A percentile compares a stretch with the other conserved stretches of the same genome.
Conservation (phyloP, 306 rosid genomes). For the Delonix regia region DNA sequence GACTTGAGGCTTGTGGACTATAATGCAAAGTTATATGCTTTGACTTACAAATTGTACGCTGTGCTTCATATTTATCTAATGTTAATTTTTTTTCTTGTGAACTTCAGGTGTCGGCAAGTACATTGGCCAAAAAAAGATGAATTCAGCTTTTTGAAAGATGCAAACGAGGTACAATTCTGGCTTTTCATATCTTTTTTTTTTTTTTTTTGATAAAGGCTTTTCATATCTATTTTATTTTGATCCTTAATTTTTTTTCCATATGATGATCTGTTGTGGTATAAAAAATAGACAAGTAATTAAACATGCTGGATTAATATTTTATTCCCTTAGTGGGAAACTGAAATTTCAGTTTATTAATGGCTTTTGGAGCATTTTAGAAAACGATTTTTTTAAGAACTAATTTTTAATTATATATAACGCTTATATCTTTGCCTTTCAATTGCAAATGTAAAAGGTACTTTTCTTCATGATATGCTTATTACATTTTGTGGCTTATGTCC, state of each 20-base stretch:
- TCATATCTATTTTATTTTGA: background rate
- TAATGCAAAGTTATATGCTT: constrained; percentile 15
- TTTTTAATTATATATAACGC: background rate
- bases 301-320: background rate
- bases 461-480: constrained; percentile 4
- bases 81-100: background rate
- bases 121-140: constrained; percentile 58
- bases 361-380: constrained; percentile 26
- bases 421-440: constrained; percentile 5
- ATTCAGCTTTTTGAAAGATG: constrained; percentile 50
- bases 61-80: background rate
- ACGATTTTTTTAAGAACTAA: background rate
- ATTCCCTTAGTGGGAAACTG: background rate
- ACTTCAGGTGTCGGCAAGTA: constrained; percentile 51
- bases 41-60: background rate
- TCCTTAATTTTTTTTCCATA: background rate
- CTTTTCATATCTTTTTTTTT: background rate
- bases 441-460: constrained; percentile 2
- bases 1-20: constrained; percentile 17
- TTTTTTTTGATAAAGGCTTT: background rate
- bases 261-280: background rate
- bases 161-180: constrained; percentile 50
- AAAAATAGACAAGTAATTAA: background rate
- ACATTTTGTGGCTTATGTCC: constrained; percentile 28
- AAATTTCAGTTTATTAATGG: constrained; percentile 1